Conservation (phyloP, 176 grass and related monocot genomes). For the Triticum monococcum region DNA sequence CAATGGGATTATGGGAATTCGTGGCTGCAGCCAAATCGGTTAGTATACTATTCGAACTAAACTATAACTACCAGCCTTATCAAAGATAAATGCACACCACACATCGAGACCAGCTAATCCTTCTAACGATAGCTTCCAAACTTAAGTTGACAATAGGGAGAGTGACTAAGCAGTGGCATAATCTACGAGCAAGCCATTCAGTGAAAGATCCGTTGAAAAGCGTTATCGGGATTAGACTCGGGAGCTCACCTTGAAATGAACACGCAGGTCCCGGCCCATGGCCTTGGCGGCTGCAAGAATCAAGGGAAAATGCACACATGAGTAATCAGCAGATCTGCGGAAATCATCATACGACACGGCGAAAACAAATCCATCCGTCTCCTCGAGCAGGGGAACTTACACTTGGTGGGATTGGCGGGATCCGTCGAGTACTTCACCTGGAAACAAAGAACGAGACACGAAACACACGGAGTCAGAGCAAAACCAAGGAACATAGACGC, state of each 20-base stretch:
- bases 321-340: constrained; percentile 12
- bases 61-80: neutral
- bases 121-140: neutral
- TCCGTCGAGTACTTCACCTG: constrained; percentile 84
- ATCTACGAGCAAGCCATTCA: neutral
- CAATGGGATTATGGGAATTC: neutral
- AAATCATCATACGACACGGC: neutral
- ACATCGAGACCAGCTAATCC: neutral
- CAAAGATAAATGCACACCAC: neutral
- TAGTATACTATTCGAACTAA: neutral
- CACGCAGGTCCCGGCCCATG: constrained; percentile 82
- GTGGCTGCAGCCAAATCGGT: neutral
- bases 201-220: neutral
- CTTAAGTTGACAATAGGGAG: neutral
- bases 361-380: neutral
- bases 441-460: constrained; percentile 6
- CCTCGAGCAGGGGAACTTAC: constrained; percentile 30
- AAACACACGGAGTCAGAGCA: neutral
- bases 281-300: constrained; percentile 75
- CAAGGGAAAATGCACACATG: constrained; percentile 17
- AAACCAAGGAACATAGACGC: neutral
- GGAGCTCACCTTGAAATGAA: constrained; percentile 84
- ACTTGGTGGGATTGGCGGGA: constrained; percentile 68
- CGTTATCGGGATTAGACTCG: neutral
- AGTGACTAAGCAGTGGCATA: neutral